phyloP scores from a whole-genome alignment of 2,329 filamentous ascomycete genomes.

The Aspergillus aculeatus region DNA sequence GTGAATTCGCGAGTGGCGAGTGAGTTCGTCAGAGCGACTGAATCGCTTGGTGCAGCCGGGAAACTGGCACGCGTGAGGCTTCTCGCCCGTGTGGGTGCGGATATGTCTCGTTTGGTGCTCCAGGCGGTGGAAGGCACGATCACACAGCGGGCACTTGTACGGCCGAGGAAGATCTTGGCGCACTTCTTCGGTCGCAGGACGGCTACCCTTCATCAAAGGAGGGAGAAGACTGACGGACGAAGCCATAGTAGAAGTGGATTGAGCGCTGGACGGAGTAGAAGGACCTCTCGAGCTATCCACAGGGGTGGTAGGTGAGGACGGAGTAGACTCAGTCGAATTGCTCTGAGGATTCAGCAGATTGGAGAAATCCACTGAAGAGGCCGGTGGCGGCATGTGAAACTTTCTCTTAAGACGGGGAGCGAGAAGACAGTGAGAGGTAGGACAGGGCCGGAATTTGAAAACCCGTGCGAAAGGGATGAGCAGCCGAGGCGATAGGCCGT shows the following conservation, averaged over 20 bases:
- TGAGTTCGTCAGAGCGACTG: slow-evolving; percentile 93
- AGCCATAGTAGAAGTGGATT: slow-evolving; percentile 40
- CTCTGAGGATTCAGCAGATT: slow-evolving; percentile 69
- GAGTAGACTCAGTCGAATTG: slow-evolving; percentile 27
- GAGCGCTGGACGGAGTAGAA: slow-evolving; percentile 26
- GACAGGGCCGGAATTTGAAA: slow-evolving; percentile 16
- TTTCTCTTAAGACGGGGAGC: slow-evolving; percentile 16
- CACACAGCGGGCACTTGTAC: slow-evolving; percentile 97
- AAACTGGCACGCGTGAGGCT: slow-evolving; percentile 93
- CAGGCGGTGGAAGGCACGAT: slow-evolving; percentile 96
- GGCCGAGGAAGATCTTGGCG: slow-evolving; percentile 85
- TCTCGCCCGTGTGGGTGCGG: slow-evolving; percentile 95
- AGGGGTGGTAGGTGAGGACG: slow-evolving; percentile 21
- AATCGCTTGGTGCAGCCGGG: slow-evolving; percentile 97
- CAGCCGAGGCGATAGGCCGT: slow-evolving; percentile 23
- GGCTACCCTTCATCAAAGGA: slow-evolving; percentile 44
- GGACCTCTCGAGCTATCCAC: slow-evolving; percentile 28
- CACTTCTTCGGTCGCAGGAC: slow-evolving; percentile 59
- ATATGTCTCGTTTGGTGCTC: slow-evolving; percentile 94
- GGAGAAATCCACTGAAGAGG: slow-evolving; percentile 71
- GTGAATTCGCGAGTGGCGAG: slow-evolving; percentile 95
- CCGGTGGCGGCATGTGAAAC: slow-evolving; percentile 71
- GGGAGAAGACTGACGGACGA: slow-evolving; percentile 47
- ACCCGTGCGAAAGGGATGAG: slow-evolving; percentile 16
- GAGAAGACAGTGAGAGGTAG: slow-evolving; percentile 16